Evolutionary conservation across 2,329 filamentous ascomycete genomes (phyloP), one percentile per base, ranked within the genome.

Genomic region (Pestalotiopsis sp.): DNA sequence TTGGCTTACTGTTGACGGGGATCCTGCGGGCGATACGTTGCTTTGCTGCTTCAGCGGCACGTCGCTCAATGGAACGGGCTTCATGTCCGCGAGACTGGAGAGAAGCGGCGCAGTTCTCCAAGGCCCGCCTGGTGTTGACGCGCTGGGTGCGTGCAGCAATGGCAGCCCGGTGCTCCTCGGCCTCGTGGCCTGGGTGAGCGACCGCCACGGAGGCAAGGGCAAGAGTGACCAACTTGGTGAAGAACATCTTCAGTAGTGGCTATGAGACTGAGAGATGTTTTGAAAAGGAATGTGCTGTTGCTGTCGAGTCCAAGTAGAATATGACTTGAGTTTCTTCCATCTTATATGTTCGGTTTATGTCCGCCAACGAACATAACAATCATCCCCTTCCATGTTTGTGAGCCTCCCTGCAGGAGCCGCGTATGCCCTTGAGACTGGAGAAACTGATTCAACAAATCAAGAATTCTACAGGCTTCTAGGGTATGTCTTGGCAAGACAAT

Each of bases 151-250:
- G 45, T 13, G 45, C 52, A 14, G 64, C 64, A 9, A 65, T 20
- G 25, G 45, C 64, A 12, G 38, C n/a, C 41, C 31, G 25, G 52
- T 49, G 41, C 64, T 65, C 64, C 36, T 64, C 62, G 11, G 38
- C 62, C 36, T 64, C 62, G 23, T 64, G 62, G 12, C 64, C 64
- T 2, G 64, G 64, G 41, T 65, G 64, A 20, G 64, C 49, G 13
- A 31, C 25, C 13, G 64, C 45, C 17, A 65, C 13, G 9, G 64
- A 17, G 25, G 64, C 64, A 20, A 65, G 64, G 14, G 25, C 45
- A 4, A 65, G 64, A 39, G 36, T 39, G 13, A 36, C 41, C 23
- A 36, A 45, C 60, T 63, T 63, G 13, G n/a, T n/a, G 60, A 63
- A 63, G 60, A 38, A 36, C 60, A 63, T 63, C 36, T 63, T 41